Percentiles rank a stretch among this genome's conserved stretches.
Evolutionary conservation across 805 yeast species (phyloP).

Genomic region (Yarrowia phangngaensis): DNA sequence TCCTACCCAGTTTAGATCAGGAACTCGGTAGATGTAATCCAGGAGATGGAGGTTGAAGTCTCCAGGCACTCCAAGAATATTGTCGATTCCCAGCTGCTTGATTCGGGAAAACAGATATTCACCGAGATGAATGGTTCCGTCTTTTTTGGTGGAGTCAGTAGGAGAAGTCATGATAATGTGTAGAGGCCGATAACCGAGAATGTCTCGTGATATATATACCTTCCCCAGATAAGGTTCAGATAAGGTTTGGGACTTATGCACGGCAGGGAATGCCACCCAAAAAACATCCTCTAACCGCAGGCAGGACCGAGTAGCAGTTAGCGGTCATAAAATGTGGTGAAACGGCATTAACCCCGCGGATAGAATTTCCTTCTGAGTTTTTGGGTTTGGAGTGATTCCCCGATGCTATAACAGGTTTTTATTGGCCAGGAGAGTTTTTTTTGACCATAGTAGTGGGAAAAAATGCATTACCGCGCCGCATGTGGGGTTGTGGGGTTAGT

Average conservation of each 20-base stretch:
- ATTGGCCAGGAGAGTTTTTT: too few species aligned
- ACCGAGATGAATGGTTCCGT: constrained; percentile 32
- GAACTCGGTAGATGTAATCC: constrained; percentile 41
- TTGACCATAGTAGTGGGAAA: too few species aligned
- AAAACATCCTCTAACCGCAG: constrained; percentile 26
- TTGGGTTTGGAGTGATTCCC: too few species aligned
- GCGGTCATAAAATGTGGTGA: constrained; percentile 12
- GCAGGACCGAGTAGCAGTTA: constrained; percentile 28
- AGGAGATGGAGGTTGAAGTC: constrained; percentile 45
- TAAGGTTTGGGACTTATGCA: constrained; percentile 2
- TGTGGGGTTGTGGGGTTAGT: too few species aligned
- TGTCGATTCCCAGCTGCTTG: constrained; percentile 38
- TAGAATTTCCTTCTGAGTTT: too few species aligned
- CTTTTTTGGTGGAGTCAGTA: constrained; percentile 16
- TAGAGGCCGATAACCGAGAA: too few species aligned
- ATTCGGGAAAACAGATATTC: constrained; percentile 39
- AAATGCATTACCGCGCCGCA: too few species aligned
- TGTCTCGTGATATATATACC: too few species aligned
- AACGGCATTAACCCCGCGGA: too few species aligned
- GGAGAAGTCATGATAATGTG: neutral
- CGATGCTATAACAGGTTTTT: too few species aligned
- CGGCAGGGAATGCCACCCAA: constrained; percentile 5
- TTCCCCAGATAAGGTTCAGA: constrained; percentile 2
- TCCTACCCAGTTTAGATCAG: constrained; percentile 67
- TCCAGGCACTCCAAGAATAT: constrained; percentile 46